Evolutionary conservation across 129 eudicot species (phyloP).

Genomic region (sunflower (Helianthus annuus)): DNA sequence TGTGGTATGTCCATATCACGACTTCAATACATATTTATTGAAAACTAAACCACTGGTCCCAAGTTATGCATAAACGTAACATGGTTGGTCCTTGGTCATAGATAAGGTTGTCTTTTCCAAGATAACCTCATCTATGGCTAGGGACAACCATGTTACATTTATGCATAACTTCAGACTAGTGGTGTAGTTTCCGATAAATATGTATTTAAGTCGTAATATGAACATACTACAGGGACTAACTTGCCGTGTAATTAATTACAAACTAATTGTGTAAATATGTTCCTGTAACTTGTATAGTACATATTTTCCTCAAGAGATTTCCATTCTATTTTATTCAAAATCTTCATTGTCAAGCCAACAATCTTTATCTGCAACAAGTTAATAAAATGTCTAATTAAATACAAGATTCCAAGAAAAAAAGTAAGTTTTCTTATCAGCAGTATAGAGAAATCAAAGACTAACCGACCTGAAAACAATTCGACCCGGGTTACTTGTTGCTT

Average conservation of each 20-base stretch:
- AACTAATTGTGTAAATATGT: slow-evolving; percentile 23
- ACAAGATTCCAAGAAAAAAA: slow-evolving; percentile 1
- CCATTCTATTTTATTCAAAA: slow-evolving; percentile 15
- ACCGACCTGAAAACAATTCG: slow-evolving; percentile 12
- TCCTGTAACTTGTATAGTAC: slow-evolving; percentile 35
- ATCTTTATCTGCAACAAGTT: slow-evolving; percentile 34
- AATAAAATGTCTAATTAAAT: slow-evolving; percentile 7
- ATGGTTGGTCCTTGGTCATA: too few species aligned
- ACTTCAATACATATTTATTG: too few species aligned
- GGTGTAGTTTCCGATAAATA: too few species aligned
- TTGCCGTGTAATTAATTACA: neutral
- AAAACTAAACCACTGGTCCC: neutral
- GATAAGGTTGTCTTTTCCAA: too few species aligned
- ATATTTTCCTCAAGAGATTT: slow-evolving; percentile 18
- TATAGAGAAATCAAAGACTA: slow-evolving; percentile 9
- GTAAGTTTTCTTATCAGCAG: neutral
- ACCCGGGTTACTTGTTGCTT: slow-evolving; percentile 4
- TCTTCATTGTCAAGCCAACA: slow-evolving; percentile 16
- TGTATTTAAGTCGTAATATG: too few species aligned
- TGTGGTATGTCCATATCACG: too few species aligned
- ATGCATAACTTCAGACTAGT: too few species aligned
- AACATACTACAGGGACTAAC: too few species aligned
- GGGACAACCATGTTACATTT: too few species aligned
- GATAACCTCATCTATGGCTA: too few species aligned
- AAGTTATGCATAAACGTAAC: slow-evolving; percentile 17